Evolutionary conservation across 805 yeast species (phyloP).

Genomic region (Ogataea salicorniae): DNA sequence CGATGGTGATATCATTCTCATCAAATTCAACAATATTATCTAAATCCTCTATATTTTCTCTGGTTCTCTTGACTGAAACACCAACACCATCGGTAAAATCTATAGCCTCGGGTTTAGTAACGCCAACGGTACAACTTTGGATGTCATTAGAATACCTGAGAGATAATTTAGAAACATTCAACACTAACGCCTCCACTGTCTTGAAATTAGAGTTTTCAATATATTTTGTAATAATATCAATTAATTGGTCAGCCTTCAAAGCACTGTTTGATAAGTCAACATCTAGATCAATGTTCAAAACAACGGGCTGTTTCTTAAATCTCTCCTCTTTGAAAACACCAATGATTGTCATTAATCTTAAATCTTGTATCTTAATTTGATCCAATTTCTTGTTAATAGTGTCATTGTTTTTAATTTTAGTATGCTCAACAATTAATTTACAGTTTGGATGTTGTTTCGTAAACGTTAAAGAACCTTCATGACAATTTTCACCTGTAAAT

Average conservation of each 20-base stretch:
- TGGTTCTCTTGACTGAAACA: slow-evolving; percentile 56
- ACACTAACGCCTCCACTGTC: slow-evolving; percentile 90
- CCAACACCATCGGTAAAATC: slow-evolving; percentile 88
- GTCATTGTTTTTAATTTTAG: background rate
- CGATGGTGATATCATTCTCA: slow-evolving; percentile 10
- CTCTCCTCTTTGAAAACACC: slow-evolving; percentile 94
- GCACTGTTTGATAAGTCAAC: slow-evolving; percentile 18
- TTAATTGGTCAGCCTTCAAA: slow-evolving; percentile 37
- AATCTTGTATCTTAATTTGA: slow-evolving; percentile 38
- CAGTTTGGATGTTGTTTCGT: slow-evolving; percentile 5
- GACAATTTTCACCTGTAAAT: slow-evolving; percentile 13
- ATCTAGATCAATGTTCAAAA: slow-evolving; percentile 49
- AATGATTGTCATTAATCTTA: slow-evolving; percentile 68
- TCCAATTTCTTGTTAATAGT: slow-evolving; percentile 1
- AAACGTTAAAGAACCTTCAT: slow-evolving; percentile 13
- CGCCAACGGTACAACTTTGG: slow-evolving; percentile 43
- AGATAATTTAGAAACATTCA: slow-evolving; percentile 48
- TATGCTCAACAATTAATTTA: slow-evolving; percentile 7
- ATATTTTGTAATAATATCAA: slow-evolving; percentile 47
- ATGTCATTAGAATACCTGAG: slow-evolving; percentile 9
- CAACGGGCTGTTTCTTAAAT: slow-evolving; percentile 69
- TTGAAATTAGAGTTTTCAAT: slow-evolving; percentile 80
- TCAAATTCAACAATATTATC: slow-evolving; percentile 20
- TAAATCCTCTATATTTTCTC: slow-evolving; percentile 31
- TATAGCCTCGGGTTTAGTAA: slow-evolving; percentile 84